A percentile compares a stretch with the other conserved stretches of the same genome.
phyloP scores from a whole-genome alignment of 768 basidiomycete genomes.

The Heimioporus sp. region DNA sequence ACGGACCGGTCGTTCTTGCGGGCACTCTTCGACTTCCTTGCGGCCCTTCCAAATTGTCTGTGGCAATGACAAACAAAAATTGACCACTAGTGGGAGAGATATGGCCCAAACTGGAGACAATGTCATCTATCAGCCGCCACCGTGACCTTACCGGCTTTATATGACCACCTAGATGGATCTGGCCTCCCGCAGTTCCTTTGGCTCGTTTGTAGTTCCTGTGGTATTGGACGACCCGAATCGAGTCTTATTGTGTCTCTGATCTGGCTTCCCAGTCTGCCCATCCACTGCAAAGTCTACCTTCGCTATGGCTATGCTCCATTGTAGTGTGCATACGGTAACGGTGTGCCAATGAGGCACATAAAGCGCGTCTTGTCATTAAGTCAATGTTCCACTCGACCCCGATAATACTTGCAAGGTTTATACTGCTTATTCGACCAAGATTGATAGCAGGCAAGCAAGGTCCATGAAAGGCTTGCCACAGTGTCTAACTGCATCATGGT shows the following conservation, averaged over 20 bases:
- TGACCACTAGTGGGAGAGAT: background rate
- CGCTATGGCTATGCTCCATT: slow-evolving; percentile 5
- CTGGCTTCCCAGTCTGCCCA: background rate
- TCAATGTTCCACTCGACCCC: background rate
- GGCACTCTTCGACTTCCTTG: slow-evolving; percentile 8
- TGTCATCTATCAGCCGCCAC: background rate
- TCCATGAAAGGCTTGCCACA: no score
- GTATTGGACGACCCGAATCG: background rate
- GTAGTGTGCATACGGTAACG: slow-evolving; percentile 3
- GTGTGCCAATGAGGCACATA: background rate
- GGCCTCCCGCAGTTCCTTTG: background rate
- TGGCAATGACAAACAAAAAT: slow-evolving; percentile 12
- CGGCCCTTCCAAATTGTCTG: slow-evolving; percentile 2
- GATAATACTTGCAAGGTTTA: background rate
- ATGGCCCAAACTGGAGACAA: slow-evolving; percentile 1
- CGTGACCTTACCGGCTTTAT: slow-evolving; percentile 8
- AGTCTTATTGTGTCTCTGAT: background rate
- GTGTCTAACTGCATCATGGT: background rate
- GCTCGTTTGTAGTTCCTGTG: background rate
- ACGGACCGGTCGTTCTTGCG: slow-evolving; percentile 1
- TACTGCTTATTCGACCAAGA: no score
- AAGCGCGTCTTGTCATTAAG: background rate
- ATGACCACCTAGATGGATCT: slow-evolving; percentile 4
- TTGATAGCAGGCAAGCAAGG: no score
- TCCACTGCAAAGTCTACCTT: background rate